Evolutionary conservation across 257 asterid genomes (phyloP), one percentile per base, ranked within the genome.

Genomic region (Nicotiana paniculata): DNA sequence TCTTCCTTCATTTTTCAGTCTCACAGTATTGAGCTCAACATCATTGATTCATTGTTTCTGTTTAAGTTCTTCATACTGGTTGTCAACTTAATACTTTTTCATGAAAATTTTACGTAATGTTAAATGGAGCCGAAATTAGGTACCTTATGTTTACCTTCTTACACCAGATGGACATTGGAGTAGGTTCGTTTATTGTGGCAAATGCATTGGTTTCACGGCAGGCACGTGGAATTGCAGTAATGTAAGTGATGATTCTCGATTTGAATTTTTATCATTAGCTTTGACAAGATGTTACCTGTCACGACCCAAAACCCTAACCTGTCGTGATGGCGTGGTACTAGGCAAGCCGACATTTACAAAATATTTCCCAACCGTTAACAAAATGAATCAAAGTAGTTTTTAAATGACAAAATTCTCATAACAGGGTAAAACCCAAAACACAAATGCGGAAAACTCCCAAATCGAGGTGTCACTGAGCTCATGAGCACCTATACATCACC

Each of bases 121-220:
- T 43, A 70, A 48, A n/a, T 74, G 79, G 61, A 46, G 79, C 15
- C 24, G 51, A 37, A 72, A 48, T 74, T 46, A 24, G 39, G 61
- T 26, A 46, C 24, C 79, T 46, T 13, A 46, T 51, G 18, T 80
- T 64, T 13, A 15, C 5, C 66, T 65, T 81, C 74, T 57, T 84
- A 51, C 66, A 77, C 83, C 89, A 96, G 99, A 96, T 96, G 99
- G 99, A 96, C 90, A 90, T 94, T 76, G 98, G 99, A 66, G 98
- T 94, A 9, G 99, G 99, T 66, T 92, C 96, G 46, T 94, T 96
- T 92, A 96, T 96, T 55, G 77, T 95, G 75, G 93, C 93, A 84
- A 96, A 96, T 89, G 88, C 98, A 65, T 86, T 94, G 85, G 97
- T 93, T 86, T 96, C 98, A 78, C 93, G 93, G 32, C 97, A 93